Conservation (phyloP, 2,329 filamentous ascomycete species). For the Sporothrix humicola region DNA sequence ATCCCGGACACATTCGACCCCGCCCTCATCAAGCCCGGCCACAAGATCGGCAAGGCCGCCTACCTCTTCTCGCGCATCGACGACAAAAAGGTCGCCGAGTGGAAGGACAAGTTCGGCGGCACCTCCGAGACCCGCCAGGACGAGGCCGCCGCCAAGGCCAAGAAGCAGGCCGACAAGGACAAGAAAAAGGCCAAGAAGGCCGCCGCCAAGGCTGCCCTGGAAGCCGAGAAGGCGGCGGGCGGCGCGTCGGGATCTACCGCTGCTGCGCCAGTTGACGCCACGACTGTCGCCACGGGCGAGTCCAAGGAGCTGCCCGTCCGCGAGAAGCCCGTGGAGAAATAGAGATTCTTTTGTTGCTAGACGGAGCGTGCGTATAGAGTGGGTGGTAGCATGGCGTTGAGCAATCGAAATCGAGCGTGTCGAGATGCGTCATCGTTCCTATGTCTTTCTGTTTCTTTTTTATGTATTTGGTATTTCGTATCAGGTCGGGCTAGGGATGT, state of each 20-base stretch:
- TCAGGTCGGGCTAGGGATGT: neutral
- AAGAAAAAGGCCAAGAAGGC: conserved; percentile 43
- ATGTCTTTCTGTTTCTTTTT: neutral
- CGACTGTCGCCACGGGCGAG: conserved; percentile 40
- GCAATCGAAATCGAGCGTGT: conserved; percentile 4
- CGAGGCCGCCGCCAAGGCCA: conserved; percentile 43
- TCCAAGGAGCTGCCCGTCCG: conserved; percentile 43
- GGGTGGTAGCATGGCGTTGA: conserved; percentile 4
- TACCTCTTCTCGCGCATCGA: conserved; percentile 72
- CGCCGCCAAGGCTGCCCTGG: conserved; percentile 40
- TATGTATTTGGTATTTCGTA: neutral
- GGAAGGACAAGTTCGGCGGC: conserved; percentile 67
- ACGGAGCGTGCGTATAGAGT: neutral
- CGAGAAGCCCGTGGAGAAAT: conserved; percentile 43
- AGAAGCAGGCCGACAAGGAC: conserved; percentile 44
- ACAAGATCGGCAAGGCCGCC: conserved; percentile 70
- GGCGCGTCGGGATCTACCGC: neutral
- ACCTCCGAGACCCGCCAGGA: conserved; percentile 42
- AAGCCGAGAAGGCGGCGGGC: conserved; percentile 9
- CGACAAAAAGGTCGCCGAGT: conserved; percentile 72
- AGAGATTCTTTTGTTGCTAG: neutral
- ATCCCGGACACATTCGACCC: conserved; percentile 71
- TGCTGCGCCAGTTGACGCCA: conserved; percentile 31
- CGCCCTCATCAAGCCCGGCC: conserved; percentile 70
- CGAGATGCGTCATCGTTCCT: neutral